Evolutionary conservation across 139 green algal species (phyloP), one percentile per base, ranked within the genome.

Genomic region (Chlamydomonas schloesseri): DNA sequence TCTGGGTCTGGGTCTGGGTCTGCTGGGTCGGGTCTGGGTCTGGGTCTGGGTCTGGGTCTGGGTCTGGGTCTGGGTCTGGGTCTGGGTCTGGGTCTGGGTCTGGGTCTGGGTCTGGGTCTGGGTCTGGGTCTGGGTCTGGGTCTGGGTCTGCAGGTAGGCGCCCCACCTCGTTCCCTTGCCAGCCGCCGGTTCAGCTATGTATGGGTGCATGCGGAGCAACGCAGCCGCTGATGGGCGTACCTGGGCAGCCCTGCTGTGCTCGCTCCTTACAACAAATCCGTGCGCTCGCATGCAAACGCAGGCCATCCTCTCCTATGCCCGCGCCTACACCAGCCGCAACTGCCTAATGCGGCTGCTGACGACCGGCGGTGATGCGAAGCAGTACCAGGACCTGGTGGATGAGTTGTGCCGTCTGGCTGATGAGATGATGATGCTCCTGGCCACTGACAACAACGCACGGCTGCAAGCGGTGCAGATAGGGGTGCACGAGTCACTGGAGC

Each of bases 341-440:
- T 76, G 70, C 36, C 21, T 76, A 10, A 31, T 76, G 42, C 37
- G 70, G 37, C 37, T 76, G 70, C 36, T 76, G 36, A 60, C 70
- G 37, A 17, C 23, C 23, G 37, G 21, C 37, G 36, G 42, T 21
- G 70, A 76, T 21, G 37, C 20, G 3, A 21, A 58, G 70, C 70
- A 76, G 5, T 76, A 76, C 70, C 3, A 58, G 70, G 70, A 5
- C 21, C 37, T 76, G 36, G 8, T 34, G 37, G 20, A 26, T 2
- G 34, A 53, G 34, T 11, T 73, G 68, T 33, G 31, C 9, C 33
- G 14, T 10, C 33, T 50, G 33, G 68, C 18, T 8, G 68, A 73
- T 33, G 18, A 29, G 58, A 10, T 67, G 58, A 29, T 67, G 18
- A 10, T 29, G 58, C 58, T 31, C 20, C 18, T 67, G 58, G 58